These are phyloP conservation scores for Neofusicoccum laricinum DNA, from an alignment of 2,329 filamentous ascomycete genomes.

Conservation along the genomic window DNA sequence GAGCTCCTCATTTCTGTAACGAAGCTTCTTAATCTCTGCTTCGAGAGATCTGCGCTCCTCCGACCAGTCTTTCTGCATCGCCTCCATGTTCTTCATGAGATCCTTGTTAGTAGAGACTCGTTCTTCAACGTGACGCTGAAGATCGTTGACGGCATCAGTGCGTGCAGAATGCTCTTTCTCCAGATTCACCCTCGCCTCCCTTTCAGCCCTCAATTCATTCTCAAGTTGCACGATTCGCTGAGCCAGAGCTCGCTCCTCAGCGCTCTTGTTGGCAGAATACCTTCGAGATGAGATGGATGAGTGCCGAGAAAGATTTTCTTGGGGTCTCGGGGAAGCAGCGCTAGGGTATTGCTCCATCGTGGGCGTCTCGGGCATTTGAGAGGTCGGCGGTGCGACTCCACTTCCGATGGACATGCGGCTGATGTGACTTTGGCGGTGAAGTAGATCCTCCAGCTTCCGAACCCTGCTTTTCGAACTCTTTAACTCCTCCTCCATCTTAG, in stretches of 20 bases:
- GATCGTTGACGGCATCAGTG: conserved; percentile 55
- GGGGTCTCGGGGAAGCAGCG: conserved; percentile 30
- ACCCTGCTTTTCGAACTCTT: conserved; percentile 91
- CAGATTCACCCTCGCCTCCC: conserved; percentile 62
- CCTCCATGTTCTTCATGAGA: conserved; percentile 90
- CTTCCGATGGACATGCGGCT: conserved; percentile 53
- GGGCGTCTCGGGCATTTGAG: conserved; percentile 34
- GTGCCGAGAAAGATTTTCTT: conserved; percentile 52
- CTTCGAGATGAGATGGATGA: conserved; percentile 61
- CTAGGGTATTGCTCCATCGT: conserved; percentile 34
- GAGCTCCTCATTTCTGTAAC: conserved; percentile 76
- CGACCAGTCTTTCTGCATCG: conserved; percentile 82
- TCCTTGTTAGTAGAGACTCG: conserved; percentile 90
- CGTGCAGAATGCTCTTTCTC: conserved; percentile 67
- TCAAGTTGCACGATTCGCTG: conserved; percentile 69
- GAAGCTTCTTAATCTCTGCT: conserved; percentile 72
- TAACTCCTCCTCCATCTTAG: conserved; percentile 60
- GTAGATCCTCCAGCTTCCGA: conserved; percentile 82
- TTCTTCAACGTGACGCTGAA: conserved; percentile 73
- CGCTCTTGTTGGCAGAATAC: conserved; percentile 58
- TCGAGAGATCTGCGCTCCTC: conserved; percentile 82
- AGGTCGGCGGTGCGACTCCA: conserved; percentile 36
- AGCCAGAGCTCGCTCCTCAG: conserved; percentile 59
- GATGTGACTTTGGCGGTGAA: conserved; percentile 74
- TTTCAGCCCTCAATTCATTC: conserved; percentile 71